phyloP scores from a whole-genome alignment of 73 alveolate species.

The Symbiodinium pilosum region DNA sequence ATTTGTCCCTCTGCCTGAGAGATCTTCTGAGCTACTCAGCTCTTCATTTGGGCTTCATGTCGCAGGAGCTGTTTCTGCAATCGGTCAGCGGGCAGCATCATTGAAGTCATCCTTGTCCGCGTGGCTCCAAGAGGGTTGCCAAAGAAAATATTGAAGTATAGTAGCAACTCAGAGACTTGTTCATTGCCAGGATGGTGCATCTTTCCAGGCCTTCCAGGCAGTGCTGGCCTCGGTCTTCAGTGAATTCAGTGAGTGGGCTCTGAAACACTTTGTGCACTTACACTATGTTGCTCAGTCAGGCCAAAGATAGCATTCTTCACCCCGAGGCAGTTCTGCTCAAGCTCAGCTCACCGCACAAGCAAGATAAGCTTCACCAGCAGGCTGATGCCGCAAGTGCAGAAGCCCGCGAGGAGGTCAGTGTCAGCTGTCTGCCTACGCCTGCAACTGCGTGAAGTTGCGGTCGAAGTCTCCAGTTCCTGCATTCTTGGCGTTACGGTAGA shows the following conservation, averaged over 20 bases:
- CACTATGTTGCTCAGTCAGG: neutral
- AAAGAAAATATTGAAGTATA: neutral
- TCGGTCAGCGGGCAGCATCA: slow-evolving; percentile 75
- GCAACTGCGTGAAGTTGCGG: too few species aligned
- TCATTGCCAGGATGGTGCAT: slow-evolving; percentile 3
- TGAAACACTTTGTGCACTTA: too few species aligned
- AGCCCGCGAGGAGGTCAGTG: slow-evolving; percentile 15
- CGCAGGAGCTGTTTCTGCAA: slow-evolving; percentile 55
- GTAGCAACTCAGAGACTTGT: too few species aligned
- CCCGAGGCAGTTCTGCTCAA: neutral
- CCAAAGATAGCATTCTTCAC: slow-evolving; percentile 17
- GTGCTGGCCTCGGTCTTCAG: neutral
- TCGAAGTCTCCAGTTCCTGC: too few species aligned
- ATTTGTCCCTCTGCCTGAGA: neutral
- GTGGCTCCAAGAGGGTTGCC: neutral
- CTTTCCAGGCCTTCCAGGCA: slow-evolving; percentile 23
- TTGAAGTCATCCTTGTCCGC: slow-evolving; percentile 24
- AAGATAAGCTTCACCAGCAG: neutral
- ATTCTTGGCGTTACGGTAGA: too few species aligned
- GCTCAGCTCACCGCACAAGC: too few species aligned
- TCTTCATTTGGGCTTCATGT: neutral
- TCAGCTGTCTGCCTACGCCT: too few species aligned
- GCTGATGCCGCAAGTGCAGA: slow-evolving; percentile 2
- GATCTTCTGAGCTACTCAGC: neutral
- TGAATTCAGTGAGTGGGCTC: neutral